Evolutionary conservation across 208 protist genomes (phyloP).

Genomic region (Leishmania amazonensis): DNA sequence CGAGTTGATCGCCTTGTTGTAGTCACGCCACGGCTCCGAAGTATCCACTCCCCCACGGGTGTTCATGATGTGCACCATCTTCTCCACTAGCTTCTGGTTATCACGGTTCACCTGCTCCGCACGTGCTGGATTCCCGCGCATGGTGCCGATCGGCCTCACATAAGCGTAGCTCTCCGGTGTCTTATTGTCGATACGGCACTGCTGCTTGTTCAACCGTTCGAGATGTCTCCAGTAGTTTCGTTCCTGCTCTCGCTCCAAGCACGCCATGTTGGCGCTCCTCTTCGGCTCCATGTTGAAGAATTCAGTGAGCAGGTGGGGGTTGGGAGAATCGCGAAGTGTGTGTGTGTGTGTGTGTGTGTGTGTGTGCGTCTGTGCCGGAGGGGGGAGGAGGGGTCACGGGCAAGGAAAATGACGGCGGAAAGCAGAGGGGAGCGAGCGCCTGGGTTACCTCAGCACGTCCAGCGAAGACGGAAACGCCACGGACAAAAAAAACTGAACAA

Average conservation of each 20-base stretch:
- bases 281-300: slow-evolving; percentile 20
- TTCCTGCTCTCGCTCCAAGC: slow-evolving; percentile 43
- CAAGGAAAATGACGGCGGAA: no score
- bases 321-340: neutral
- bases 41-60: slow-evolving; percentile 65
- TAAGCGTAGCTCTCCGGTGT: slow-evolving; percentile 39
- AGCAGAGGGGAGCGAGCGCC: no score
- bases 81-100: slow-evolving; percentile 59
- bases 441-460: neutral
- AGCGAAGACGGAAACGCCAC: neutral
- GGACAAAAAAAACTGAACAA: neutral
- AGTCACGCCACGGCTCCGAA: slow-evolving; percentile 55
- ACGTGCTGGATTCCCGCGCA: slow-evolving; percentile 30
- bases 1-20: slow-evolving; percentile 47
- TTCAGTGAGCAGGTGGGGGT: neutral
- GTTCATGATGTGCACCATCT: slow-evolving; percentile 72
- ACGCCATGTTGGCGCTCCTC: slow-evolving; percentile 18
- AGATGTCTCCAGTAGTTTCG: slow-evolving; percentile 55
- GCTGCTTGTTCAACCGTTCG: slow-evolving; percentile 47
- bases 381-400: no score
- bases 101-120: slow-evolving; percentile 46
- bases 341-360: neutral
- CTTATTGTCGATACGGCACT: slow-evolving; percentile 51
- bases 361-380: no score
- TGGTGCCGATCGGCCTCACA: slow-evolving; percentile 37